Evolutionary conservation across 352 stramenopile species (phyloP), one percentile per base, ranked within the genome.

Genomic region (Pythium brachiatum): DNA sequence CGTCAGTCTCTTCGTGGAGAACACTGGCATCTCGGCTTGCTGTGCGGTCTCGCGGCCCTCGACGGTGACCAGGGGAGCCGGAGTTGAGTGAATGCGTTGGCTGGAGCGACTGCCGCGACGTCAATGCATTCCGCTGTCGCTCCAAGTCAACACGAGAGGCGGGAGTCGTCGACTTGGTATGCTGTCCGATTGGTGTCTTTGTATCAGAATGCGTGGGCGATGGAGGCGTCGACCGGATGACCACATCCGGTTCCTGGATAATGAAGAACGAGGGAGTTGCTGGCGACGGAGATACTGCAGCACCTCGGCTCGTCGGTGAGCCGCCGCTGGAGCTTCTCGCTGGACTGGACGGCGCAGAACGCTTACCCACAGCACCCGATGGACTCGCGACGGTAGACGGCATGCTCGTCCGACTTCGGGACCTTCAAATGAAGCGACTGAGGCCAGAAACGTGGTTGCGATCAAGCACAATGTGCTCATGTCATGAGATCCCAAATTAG

Each of bases 231-330:
- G 62, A 44, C 5, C 29, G 54, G 25, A 38, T 56, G 4, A 76
- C 72, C 21, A 62, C 21, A 9, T 27, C 55, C 2, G 76, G 71
- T 53, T 90, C 78, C 34, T 87, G 78, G 50, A 90, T 80, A 48
- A 90, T 88, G 52, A 88, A 90, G 51, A 90, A 88, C 34, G 79
- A 77, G 1, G 76, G 62, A 0, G 73, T 66, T 20, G 68, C 21
- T 4, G 53, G 64, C 7, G 46, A 27, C 41, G 62, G 18, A 18
- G 44, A 31, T 21, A 3, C 29, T 48, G 25, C 46, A 18, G 31
- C 25, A 16, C 12, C 26, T 46, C 7, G 31, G 43, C 8, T 48
- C 18, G 51, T 57, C 0, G 59, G 60, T 25, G 39, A 60, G 7
- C 31, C 64, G 57, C 32, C 68, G 57, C 36, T 51, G 50, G 31